Percentiles rank a stretch among this genome's conserved stretches.
Conservation (phyloP, 2,329 filamentous ascomycete genomes). For the Hypoxylon sp. region DNA sequence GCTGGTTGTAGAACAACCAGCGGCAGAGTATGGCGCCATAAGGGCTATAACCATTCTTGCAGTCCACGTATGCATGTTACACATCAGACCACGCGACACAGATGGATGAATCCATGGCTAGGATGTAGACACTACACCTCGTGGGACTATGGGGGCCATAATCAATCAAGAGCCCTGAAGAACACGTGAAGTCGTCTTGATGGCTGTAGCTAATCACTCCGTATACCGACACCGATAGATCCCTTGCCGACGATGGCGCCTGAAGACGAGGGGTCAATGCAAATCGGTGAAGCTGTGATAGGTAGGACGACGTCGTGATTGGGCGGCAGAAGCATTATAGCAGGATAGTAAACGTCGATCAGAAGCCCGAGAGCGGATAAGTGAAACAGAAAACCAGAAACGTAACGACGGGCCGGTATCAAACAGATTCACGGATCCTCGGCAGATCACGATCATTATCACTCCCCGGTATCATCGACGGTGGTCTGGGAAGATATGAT, state of each 20-base stretch:
- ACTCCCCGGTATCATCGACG: constrained; percentile 17
- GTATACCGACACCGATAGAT: neutral
- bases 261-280: constrained; percentile 10
- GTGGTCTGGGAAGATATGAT: constrained; percentile 15
- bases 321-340: constrained; percentile 1
- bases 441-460: constrained; percentile 34
- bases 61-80: constrained; percentile 1
- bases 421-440: constrained; percentile 38
- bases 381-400: constrained; percentile 37
- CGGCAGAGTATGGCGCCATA: neutral
- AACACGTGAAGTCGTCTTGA: constrained; percentile 2
- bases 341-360: constrained; percentile 13
- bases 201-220: neutral
- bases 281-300: neutral
- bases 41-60: neutral
- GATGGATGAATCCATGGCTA: neutral
- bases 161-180: neutral
- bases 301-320: constrained; percentile 16
- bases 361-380: constrained; percentile 23
- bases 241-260: neutral
- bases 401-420: constrained; percentile 39
- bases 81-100: constrained; percentile 8
- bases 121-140: neutral
- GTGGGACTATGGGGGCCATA: constrained; percentile 7
- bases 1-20: neutral